Conservation (phyloP, 2,329 filamentous ascomycete genomes). For the Colletotrichum lini region DNA sequence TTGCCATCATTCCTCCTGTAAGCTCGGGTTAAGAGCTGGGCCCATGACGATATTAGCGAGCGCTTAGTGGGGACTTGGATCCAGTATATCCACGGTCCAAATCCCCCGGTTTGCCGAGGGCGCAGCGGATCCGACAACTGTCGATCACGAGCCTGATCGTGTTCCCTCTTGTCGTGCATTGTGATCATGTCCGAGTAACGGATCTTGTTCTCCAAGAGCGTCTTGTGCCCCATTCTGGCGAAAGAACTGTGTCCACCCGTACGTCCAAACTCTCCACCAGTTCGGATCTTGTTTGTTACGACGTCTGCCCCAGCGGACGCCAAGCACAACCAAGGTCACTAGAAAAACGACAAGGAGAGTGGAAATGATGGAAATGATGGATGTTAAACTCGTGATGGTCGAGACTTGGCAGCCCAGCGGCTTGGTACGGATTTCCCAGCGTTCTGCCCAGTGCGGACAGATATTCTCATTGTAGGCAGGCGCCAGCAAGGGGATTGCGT, state of each 20-base stretch:
- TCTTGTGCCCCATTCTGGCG: not conserved
- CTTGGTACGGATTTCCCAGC: slow-evolving; percentile 58
- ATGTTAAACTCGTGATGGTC: slow-evolving; percentile 57
- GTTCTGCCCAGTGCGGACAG: slow-evolving; percentile 65
- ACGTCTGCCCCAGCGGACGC: slow-evolving; percentile 36
- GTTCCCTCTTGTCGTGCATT: not conserved
- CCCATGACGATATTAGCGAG: not conserved
- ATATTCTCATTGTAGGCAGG: slow-evolving; percentile 65
- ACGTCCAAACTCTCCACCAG: slow-evolving; percentile 45
- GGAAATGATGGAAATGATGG: slow-evolving; percentile 51
- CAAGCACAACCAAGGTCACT: slow-evolving; percentile 43
- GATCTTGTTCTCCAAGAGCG: slow-evolving; percentile 39
- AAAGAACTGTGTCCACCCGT: slow-evolving; percentile 15
- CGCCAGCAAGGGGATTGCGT: slow-evolving; percentile 62
- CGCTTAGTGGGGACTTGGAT: slow-evolving; percentile 29
- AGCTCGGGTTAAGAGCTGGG: slow-evolving; percentile 77
- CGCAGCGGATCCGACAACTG: not conserved
- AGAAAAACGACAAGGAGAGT: slow-evolving; percentile 49
- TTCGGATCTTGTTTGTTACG: slow-evolving; percentile 34
- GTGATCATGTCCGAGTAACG: slow-evolving; percentile 42
- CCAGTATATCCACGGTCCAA: slow-evolving; percentile 23
- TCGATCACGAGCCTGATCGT: not conserved
- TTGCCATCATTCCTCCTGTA: slow-evolving; percentile 89
- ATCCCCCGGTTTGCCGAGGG: slow-evolving; percentile 4
- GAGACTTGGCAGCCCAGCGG: slow-evolving; percentile 59